Conservation (phyloP, 495 filamentous ascomycete genomes). For the Daldinia decipiens region DNA sequence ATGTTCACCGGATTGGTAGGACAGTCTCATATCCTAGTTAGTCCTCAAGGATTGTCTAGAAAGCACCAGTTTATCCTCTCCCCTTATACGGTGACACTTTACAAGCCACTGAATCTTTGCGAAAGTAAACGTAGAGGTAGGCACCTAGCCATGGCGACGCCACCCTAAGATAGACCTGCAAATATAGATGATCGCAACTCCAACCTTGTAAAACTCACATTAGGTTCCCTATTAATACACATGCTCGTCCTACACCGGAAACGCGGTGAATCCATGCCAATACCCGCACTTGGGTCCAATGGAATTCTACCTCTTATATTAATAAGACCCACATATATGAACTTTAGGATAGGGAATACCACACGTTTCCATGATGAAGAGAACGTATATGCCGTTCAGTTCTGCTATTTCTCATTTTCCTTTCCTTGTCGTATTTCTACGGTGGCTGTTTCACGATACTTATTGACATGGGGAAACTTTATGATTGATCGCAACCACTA, state of each 20-base stretch:
- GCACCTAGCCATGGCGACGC: background rate
- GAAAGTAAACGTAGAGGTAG: background rate
- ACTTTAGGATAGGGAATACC: background rate
- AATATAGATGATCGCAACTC: too few species aligned
- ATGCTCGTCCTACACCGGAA: background rate
- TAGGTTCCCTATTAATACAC: too few species aligned
- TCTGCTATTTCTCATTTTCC: background rate
- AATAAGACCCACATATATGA: background rate
- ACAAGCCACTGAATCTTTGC: too few species aligned
- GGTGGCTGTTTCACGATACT: background rate
- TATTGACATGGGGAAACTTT: background rate
- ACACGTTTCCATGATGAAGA: background rate
- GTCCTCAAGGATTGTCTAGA: too few species aligned
- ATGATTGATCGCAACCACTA: conserved; percentile 1
- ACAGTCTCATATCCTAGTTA: too few species aligned
- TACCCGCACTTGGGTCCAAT: background rate
- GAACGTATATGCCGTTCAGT: background rate
- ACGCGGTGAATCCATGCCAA: background rate
- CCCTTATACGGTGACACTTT: too few species aligned
- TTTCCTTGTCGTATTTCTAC: background rate
- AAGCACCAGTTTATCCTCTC: too few species aligned
- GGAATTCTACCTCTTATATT: background rate
- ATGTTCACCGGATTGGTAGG: too few species aligned
- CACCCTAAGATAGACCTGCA: too few species aligned
- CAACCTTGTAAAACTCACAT: too few species aligned